A percentile compares a stretch with the other conserved stretches of the same genome.
Evolutionary conservation across 306 rosid species (phyloP).

Genomic region (Vicia sativa): DNA sequence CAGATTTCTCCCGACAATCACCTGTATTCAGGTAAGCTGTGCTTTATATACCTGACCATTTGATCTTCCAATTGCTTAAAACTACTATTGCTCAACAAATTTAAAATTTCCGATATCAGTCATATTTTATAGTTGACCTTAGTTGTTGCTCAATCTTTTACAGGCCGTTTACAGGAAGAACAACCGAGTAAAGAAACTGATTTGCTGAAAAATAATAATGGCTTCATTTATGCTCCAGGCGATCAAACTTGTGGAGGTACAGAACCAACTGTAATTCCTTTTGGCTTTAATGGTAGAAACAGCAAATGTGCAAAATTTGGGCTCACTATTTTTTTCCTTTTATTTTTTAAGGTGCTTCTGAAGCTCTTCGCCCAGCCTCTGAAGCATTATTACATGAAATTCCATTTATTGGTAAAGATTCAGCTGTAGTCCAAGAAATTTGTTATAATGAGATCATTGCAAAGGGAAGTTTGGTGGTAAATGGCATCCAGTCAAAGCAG

Average conservation of each 20-base stretch:
- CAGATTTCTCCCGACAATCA: constrained; percentile 44
- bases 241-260: constrained; percentile 51
- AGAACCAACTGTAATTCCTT: constrained; percentile 45
- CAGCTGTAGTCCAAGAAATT: constrained; percentile 45
- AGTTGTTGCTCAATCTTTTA: constrained; percentile 37
- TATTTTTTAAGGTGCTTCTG: constrained; percentile 47
- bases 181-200: constrained; percentile 44
- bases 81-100: constrained; percentile 15
- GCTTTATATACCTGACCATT: constrained; percentile 26
- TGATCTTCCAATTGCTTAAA: constrained; percentile 17
- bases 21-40: constrained; percentile 53
- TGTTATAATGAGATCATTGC: constrained; percentile 42
- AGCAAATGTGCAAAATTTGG: constrained; percentile 42
- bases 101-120: background rate
- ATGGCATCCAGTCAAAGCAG: constrained; percentile 44
- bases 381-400: constrained; percentile 43
- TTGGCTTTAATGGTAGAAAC: constrained; percentile 48
- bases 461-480: constrained; percentile 45
- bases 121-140: constrained; percentile 35
- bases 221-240: constrained; percentile 42
- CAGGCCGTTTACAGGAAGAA: constrained; percentile 53
- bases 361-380: constrained; percentile 43
- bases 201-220: constrained; percentile 41
- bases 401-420: constrained; percentile 45
- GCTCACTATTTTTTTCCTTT: constrained; percentile 46